phyloP scores from a whole-genome alignment of 2,329 filamentous ascomycete genomes.

The Aspergillus sp. region DNA sequence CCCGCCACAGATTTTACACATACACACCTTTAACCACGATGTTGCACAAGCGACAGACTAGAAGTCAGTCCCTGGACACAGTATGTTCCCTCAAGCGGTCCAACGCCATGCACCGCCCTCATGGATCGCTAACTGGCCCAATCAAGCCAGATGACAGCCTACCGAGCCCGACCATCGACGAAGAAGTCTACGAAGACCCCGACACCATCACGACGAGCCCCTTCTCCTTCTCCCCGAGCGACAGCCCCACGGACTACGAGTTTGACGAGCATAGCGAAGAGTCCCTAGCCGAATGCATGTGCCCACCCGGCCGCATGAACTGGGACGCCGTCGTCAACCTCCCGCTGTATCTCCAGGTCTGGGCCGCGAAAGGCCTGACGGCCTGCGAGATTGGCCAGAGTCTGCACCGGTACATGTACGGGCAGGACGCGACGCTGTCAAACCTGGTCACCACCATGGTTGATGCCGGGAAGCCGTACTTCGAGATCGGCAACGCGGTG shows the following conservation, averaged over 20 bases:
- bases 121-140: not conserved
- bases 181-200: not conserved
- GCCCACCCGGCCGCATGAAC: not conserved
- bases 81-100: not conserved
- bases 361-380: constrained; percentile 6
- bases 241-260: not conserved
- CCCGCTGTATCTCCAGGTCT: not conserved
- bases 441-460: constrained; percentile 14
- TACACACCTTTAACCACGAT: no score
- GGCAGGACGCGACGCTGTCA: constrained; percentile 12
- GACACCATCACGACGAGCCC: not conserved
- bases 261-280: not conserved
- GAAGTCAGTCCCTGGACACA: not conserved
- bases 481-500: constrained; percentile 11
- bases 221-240: not conserved
- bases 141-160: no score
- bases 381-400: constrained; percentile 13
- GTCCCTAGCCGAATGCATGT: not conserved
- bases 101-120: not conserved
- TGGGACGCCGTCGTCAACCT: not conserved
- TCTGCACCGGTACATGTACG: constrained; percentile 7
- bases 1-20: not conserved
- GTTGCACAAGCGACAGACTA: not conserved
- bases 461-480: constrained; percentile 4
- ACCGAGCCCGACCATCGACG: not conserved